Conservation (phyloP, 805 yeast genomes). For the Spathaspora sp. region DNA sequence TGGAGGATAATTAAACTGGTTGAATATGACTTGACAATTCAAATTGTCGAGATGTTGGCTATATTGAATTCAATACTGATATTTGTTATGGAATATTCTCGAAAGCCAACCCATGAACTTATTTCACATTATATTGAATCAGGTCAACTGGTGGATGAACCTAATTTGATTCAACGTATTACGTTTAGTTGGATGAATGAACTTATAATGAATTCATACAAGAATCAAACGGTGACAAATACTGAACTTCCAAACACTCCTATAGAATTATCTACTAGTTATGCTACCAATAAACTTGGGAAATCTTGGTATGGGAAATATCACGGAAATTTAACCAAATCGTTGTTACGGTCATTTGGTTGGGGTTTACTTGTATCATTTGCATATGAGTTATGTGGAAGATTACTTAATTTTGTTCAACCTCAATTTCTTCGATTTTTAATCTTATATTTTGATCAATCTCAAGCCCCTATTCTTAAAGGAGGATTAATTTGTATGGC, state of each 20-base stretch:
- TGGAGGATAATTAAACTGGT: conserved; percentile 17
- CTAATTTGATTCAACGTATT: conserved; percentile 34
- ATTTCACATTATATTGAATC: conserved; percentile 20
- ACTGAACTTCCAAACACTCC: conserved; percentile 29
- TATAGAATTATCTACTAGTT: conserved; percentile 18
- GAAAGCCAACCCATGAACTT: conserved; percentile 39
- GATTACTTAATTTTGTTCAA: conserved; percentile 54
- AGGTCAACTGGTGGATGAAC: conserved; percentile 16
- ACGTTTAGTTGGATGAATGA: conserved; percentile 49
- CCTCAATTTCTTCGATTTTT: conserved; percentile 75
- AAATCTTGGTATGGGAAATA: background rate
- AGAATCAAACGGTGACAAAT: conserved; percentile 33
- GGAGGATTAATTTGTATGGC: conserved; percentile 62
- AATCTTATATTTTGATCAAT: conserved; percentile 54
- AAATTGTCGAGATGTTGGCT: conserved; percentile 21
- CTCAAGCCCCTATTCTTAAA: conserved; percentile 41
- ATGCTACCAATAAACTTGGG: conserved; percentile 17
- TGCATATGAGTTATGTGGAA: conserved; percentile 19
- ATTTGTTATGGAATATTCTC: conserved; percentile 34
- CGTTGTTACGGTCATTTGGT: conserved; percentile 26
- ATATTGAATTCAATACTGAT: conserved; percentile 27
- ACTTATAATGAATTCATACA: conserved; percentile 36
- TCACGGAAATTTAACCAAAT: conserved; percentile 10
- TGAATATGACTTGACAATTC: background rate
- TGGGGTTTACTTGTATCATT: conserved; percentile 17